Evolutionary conservation across 2,329 filamentous ascomycete species (phyloP), one percentile per base, ranked within the genome.

Genomic region (Pseudophaeomoniella oleicola): DNA sequence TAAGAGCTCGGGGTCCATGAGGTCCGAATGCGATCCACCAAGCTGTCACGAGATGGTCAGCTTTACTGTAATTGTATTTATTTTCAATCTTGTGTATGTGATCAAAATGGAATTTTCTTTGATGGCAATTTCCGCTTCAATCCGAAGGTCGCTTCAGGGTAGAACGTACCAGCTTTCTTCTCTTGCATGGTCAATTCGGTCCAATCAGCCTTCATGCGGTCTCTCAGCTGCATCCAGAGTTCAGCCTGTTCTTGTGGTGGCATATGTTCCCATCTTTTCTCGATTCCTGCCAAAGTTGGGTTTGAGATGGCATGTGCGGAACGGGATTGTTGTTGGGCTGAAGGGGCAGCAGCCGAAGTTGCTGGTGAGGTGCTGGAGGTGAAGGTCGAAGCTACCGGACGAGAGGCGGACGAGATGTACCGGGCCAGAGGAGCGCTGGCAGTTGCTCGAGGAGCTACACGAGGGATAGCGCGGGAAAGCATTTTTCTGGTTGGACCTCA

Each of bases 21-120:
- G 87, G 79, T 48, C 90, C 90, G 59, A 98, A 98, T 48, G 90
- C 87, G 56, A 98, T 94, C 80, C 83, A 98, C 77, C 96, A 98
- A 47, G 90, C 90, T 98, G 59, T 62, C 49, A 11, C 12, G 22
- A 19, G 37, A 15, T 19, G 30, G n/a, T 34, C 27, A 39, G 39
- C 33, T 44, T 42, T 36, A 37, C 18, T 42, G n/a, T n/a, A n/a
- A n/a, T n/a, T n/a, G n/a, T n/a, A n/a, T n/a, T n/a, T n/a, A n/a
- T n/a, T n/a, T n/a, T n/a, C n/a, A n/a, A n/a, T n/a, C n/a, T n/a
- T n/a, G n/a, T n/a, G n/a, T n/a, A n/a, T n/a, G n/a, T n/a, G n/a
- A n/a, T n/a, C n/a, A n/a, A n/a, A n/a, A n/a, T n/a, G n/a, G n/a
- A n/a, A n/a, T n/a, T n/a, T n/a, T n/a, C n/a, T n/a, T n/a, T n/a